Conservation (phyloP, 2,329 filamentous ascomycete species). For the Fusarium newnesense region DNA sequence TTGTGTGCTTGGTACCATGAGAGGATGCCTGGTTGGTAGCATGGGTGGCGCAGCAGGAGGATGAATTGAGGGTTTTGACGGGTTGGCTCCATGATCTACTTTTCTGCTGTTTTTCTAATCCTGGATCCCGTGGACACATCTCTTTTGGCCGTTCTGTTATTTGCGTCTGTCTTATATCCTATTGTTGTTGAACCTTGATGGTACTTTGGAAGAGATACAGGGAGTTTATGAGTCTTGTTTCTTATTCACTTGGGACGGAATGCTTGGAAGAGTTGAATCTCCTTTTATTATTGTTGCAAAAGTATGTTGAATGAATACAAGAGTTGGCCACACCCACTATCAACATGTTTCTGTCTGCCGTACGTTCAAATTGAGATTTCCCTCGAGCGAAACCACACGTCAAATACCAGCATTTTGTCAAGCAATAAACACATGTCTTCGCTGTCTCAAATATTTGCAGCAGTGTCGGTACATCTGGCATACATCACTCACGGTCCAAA, state of each 20-base stretch:
- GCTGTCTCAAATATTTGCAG: neutral
- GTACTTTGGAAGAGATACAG: neutral
- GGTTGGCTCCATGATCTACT: neutral
- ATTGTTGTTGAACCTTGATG: neutral
- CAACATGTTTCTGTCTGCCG: neutral
- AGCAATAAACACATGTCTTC: neutral
- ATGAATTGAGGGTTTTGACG: neutral
- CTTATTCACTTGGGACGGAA: neutral
- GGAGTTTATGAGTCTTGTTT: slow-evolving; percentile 14
- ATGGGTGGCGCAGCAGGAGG: slow-evolving; percentile 2
- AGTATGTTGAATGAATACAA: slow-evolving; percentile 31
- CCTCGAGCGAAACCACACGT: neutral
- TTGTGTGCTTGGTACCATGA: neutral
- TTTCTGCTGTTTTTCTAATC: neutral
- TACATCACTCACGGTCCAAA: neutral
- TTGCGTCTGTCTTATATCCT: neutral
- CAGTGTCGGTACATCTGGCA: neutral
- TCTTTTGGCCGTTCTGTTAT: neutral
- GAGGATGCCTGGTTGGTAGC: neutral
- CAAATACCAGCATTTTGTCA: neutral
- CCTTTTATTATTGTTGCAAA: slow-evolving; percentile 17
- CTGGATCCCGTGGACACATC: slow-evolving; percentile 18
- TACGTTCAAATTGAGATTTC: neutral
- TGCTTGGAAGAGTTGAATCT: neutral
- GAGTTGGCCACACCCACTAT: neutral